A percentile compares a stretch with the other conserved stretches of the same genome.
phyloP scores from a whole-genome alignment of 257 asterid species.

The Lithospermum erythrorhizon region DNA sequence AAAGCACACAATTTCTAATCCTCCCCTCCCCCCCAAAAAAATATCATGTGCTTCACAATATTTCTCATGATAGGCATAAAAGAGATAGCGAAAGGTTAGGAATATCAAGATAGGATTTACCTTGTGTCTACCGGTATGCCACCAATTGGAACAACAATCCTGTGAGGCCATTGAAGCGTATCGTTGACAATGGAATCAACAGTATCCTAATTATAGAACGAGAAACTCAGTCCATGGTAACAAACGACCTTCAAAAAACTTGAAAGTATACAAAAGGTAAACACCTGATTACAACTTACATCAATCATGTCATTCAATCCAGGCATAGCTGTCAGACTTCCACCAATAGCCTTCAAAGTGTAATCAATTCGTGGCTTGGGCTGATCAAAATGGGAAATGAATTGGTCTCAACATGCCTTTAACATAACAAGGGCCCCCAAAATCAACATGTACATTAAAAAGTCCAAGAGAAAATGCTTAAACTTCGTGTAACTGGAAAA shows the following conservation, averaged over 20 bases:
- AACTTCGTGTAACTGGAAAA: no score
- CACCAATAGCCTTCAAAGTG: constrained; percentile 10
- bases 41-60: no score
- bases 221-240: not conserved
- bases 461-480: no score
- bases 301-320: constrained; percentile 10
- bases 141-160: constrained; percentile 10
- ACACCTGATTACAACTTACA: constrained; percentile 5
- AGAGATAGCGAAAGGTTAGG: no score
- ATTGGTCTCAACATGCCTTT: not conserved
- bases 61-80: no score
- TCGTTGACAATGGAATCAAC: constrained; percentile 2
- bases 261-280: not conserved
- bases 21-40: no score
- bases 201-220: not conserved
- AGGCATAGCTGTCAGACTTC: constrained; percentile 9
- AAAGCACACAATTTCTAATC: no score
- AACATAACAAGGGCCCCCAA: not conserved
- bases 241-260: not conserved
- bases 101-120: constrained; percentile 9
- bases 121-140: constrained; percentile 5
- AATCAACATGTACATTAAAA: not conserved
- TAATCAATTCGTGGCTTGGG: constrained; percentile 14
- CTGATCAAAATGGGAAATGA: not conserved
- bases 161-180: constrained; percentile 11